phyloP scores from a whole-genome alignment of 306 rosid genomes.

The Ormosia emarginata region DNA sequence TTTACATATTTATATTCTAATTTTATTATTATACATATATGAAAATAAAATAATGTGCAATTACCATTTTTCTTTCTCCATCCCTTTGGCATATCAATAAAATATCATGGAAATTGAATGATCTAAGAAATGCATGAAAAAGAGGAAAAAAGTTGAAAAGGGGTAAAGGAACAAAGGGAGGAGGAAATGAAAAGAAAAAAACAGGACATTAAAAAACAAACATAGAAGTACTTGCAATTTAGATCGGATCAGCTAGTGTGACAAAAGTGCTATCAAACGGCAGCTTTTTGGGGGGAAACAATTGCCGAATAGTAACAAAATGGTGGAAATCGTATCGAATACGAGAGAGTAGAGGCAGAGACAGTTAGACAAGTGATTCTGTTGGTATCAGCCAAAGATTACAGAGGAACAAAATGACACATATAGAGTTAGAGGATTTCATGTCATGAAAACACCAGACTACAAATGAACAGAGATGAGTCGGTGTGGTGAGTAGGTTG shows the following conservation, averaged over 20 bases:
- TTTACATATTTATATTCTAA: too few relatives aligned
- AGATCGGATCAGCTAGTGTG: background rate
- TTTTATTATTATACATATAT: too few relatives aligned
- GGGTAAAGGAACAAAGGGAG: background rate
- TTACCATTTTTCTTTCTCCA: background rate
- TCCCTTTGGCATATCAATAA: background rate
- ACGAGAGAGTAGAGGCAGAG: background rate
- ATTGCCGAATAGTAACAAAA: background rate
- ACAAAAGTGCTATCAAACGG: constrained; percentile 11
- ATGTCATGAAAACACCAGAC: background rate
- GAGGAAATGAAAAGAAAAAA: background rate
- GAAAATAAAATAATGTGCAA: background rate
- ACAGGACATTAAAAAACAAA: background rate
- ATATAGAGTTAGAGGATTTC: constrained; percentile 12
- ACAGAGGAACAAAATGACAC: background rate
- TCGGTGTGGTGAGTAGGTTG: background rate
- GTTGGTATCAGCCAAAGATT: background rate
- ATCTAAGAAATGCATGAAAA: background rate
- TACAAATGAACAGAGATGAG: background rate
- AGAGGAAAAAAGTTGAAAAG: background rate
- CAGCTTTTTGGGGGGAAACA: background rate
- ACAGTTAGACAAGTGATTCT: constrained; percentile 2
- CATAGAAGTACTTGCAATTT: background rate
- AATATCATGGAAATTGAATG: background rate
- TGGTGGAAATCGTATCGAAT: background rate